These are phyloP conservation scores for Pestalotiopsis sp. DNA, from an alignment of 2,329 filamentous ascomycete species.

Conservation along the genomic window DNA sequence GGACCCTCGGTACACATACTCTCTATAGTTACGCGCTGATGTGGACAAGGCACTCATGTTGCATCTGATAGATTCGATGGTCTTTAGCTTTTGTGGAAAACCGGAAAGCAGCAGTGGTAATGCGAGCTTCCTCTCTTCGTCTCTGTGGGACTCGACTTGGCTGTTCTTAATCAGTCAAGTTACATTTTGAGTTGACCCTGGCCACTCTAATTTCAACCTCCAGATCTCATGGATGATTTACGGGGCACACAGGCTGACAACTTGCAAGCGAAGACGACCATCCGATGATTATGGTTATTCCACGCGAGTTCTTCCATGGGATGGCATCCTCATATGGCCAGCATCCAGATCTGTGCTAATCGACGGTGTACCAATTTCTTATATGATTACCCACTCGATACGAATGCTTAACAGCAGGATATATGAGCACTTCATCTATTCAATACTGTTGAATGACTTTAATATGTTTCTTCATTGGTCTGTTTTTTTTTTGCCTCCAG, in stretches of 20 bases:
- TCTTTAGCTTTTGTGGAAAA: not conserved
- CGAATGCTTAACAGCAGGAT: not conserved
- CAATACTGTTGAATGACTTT: not conserved
- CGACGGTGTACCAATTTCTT: not conserved
- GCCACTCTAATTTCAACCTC: not conserved
- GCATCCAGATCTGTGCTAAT: not conserved
- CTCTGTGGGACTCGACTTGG: not conserved
- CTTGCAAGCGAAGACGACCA: not conserved
- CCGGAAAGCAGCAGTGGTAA: not conserved
- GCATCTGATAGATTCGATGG: not conserved
- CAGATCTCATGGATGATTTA: not conserved
- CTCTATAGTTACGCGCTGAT: not conserved
- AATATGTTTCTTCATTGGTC: not conserved
- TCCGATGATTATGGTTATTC: not conserved
- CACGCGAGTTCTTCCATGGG: not conserved
- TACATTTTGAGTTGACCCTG: not conserved
- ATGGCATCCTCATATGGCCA: not conserved
- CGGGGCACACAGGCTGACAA: not conserved
- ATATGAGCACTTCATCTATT: not conserved
- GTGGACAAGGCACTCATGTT: not conserved
- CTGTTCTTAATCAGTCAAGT: not conserved
- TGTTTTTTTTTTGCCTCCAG: not conserved
- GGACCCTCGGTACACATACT: not conserved
- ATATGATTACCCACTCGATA: not conserved
- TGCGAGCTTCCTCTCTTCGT: not conserved